Evolutionary conservation across 192 early-diverging fungal species (phyloP).

Genomic region (Backusella mclennaniae): DNA sequence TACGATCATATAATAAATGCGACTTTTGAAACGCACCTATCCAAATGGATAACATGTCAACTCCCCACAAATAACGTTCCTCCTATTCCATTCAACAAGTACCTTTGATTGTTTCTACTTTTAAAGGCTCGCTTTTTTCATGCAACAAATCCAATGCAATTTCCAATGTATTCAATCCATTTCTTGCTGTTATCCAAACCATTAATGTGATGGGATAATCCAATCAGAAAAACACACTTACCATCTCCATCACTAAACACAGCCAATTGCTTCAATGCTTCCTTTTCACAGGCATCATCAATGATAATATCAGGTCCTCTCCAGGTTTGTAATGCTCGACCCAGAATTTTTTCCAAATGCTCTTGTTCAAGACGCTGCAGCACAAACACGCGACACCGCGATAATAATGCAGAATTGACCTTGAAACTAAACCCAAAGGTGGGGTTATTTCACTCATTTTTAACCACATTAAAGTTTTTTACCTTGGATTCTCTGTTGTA

Average conservation of each 20-base stretch:
- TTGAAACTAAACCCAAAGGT: slow-evolving; percentile 47
- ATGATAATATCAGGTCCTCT: slow-evolving; percentile 18
- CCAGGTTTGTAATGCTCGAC: slow-evolving; percentile 51
- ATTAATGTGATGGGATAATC: neutral
- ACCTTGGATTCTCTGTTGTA: slow-evolving; percentile 77
- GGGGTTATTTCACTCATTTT: too few relatives aligned
- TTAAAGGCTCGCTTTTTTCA: slow-evolving; percentile 17
- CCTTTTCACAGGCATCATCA: slow-evolving; percentile 28
- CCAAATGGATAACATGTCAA: neutral
- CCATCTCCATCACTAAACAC: slow-evolving; percentile 79
- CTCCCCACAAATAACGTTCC: too few relatives aligned
- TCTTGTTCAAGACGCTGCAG: slow-evolving; percentile 60
- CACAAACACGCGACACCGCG: slow-evolving; percentile 75
- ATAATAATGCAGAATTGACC: slow-evolving; percentile 78
- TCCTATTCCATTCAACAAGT: neutral
- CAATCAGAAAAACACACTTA: slow-evolving; percentile 9
- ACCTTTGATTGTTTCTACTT: slow-evolving; percentile 57
- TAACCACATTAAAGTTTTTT: neutral
- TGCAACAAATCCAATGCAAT: slow-evolving; percentile 43
- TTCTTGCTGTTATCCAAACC: slow-evolving; percentile 43
- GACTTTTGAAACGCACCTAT: slow-evolving; percentile 71
- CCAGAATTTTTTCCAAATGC: slow-evolving; percentile 63
- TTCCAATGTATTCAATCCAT: slow-evolving; percentile 66
- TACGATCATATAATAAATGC: slow-evolving; percentile 77
- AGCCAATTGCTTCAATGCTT: slow-evolving; percentile 52